Conservation (phyloP, 768 basidiomycete species). For the Trametes villosa region DNA sequence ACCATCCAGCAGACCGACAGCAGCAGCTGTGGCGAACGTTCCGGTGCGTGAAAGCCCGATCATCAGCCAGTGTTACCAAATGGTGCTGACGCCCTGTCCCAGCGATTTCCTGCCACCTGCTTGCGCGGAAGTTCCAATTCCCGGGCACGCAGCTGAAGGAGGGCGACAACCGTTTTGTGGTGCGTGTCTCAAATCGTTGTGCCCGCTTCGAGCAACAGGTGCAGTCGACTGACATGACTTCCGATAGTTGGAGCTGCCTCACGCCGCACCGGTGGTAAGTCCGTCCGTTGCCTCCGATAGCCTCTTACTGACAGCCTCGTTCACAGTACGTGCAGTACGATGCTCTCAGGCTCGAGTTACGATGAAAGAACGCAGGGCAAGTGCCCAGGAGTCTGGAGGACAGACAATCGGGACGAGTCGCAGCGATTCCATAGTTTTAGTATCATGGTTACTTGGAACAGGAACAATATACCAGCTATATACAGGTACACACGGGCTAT, state of each 20-base stretch:
- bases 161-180: slow-evolving; percentile 30
- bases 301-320: not conserved
- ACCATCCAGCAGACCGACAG: slow-evolving; percentile 29
- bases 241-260: slow-evolving; percentile 20
- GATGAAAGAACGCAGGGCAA: not conserved
- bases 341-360: slow-evolving; percentile 29
- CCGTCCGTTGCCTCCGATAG: not conserved
- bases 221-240: not conserved
- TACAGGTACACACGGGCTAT: not conserved
- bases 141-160: slow-evolving; percentile 27
- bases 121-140: slow-evolving; percentile 30
- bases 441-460: no score
- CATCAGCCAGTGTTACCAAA: not conserved
- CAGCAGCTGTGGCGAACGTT: slow-evolving; percentile 35
- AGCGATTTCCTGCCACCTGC: slow-evolving; percentile 34
- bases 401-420: no score
- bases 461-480: slow-evolving; percentile 1
- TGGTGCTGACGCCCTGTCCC: not conserved
- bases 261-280: slow-evolving; percentile 27
- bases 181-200: not conserved
- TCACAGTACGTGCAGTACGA: slow-evolving; percentile 34
- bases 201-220: not conserved
- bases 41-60: slow-evolving; percentile 19
- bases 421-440: no score
- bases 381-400: no score